Base-by-base conservation (phyloP, 1,284 basidiomycete genomes). In the Acaromyces ingoldii region DNA sequence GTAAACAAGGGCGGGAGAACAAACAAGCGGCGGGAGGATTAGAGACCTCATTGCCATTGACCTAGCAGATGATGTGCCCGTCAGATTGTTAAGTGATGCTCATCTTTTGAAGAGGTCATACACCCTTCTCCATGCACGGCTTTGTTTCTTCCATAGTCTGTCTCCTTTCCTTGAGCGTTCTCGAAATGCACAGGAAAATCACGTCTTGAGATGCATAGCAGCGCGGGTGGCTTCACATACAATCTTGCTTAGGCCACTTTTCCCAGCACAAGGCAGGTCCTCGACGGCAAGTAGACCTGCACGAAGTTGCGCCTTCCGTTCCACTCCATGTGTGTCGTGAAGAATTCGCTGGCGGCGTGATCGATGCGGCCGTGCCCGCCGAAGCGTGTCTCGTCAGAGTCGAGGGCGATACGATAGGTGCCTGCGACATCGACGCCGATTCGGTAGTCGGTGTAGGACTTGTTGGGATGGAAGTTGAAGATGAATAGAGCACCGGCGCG, bases 391-490 rank as follows among this genome's bases (percentile, higher is more conserved):
- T 48, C 62, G 75, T 98, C 93, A 60, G 85, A 90, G 62, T 82
- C 86, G 44, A 98, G 78, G 17, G 89, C 79, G 55, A 91, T 82
- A 43, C 78, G 80, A 77, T 97, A 97, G 77, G 90, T 85, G n/a
- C 93, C 93, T 10, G 87, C 78, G 50, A 78, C 82, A 26, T 96
- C 86, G 13, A 93, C 84, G 4, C 93, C 93, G 44, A 97, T 84
- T 34, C 92, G 84, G 77, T 96, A 98, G 77, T 96, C 90, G 38
- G 85, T 85, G 79, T 86, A 98, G 51, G 89, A 91, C 41, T 89
- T 78, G 13, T 82, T 84, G 2, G 89, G 85, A 77, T 95, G 85
- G 82, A 97, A 95, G 79, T 98, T 98, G 83, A 96, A 97, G 63
- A 96, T 82, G 79, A 96, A 98, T 38, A 98, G 78, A 44, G 97